A percentile compares a stretch with the other conserved stretches of the same genome.
Conservation (phyloP, 768 basidiomycete genomes). For the Lactarius indigo region DNA sequence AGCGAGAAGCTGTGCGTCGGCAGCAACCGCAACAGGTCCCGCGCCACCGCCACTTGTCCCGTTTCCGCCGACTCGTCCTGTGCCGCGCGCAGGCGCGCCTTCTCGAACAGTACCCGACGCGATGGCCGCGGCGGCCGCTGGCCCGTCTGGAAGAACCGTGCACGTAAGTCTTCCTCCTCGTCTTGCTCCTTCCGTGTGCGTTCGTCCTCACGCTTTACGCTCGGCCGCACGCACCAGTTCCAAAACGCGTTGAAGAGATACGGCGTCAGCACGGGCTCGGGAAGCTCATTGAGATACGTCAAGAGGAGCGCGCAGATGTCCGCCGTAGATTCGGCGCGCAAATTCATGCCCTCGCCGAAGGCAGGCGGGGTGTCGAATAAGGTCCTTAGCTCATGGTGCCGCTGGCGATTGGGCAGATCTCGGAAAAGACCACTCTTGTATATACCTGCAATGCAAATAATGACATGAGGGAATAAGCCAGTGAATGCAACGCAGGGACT, state of each 20-base stretch:
- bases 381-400: slow-evolving; percentile 38
- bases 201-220: slow-evolving; percentile 35
- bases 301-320: slow-evolving; percentile 46
- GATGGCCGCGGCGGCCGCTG: slow-evolving; percentile 23
- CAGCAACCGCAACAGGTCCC: slow-evolving; percentile 49
- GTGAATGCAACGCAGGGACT: not conserved
- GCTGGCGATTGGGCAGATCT: slow-evolving; percentile 39
- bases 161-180: slow-evolving; percentile 34
- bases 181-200: slow-evolving; percentile 31
- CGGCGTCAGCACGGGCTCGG: slow-evolving; percentile 43
- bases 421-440: slow-evolving; percentile 44
- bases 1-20: slow-evolving; percentile 40
- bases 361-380: slow-evolving; percentile 36
- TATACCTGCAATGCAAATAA: slow-evolving; percentile 34
- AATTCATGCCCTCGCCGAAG: slow-evolving; percentile 29
- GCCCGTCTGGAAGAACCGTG: slow-evolving; percentile 30
- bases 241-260: slow-evolving; percentile 41
- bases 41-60: slow-evolving; percentile 38
- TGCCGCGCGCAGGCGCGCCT: not conserved
- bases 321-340: slow-evolving; percentile 33
- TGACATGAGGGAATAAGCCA: not conserved
- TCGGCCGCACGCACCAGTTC: slow-evolving; percentile 44
- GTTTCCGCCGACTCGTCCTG: slow-evolving; percentile 25
- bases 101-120: slow-evolving; percentile 13
- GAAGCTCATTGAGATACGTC: slow-evolving; percentile 46